Evolutionary conservation across 2,329 filamentous ascomycete genomes (phyloP), one percentile per base, ranked within the genome.

Genomic region (Penicillium sp.): DNA sequence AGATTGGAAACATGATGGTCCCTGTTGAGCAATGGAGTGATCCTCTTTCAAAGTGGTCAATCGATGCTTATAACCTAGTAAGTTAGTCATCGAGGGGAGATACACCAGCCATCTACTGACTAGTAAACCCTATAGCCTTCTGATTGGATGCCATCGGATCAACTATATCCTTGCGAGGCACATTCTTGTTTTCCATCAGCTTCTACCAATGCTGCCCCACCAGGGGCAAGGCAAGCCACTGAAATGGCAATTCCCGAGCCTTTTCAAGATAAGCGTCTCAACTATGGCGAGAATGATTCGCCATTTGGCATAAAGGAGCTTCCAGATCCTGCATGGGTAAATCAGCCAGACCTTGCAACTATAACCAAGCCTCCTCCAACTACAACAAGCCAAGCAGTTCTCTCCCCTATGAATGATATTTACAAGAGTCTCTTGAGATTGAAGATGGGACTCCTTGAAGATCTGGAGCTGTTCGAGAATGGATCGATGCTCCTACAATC

Each of bases 381-480:
- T 0, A 41, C n/a, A 13, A 44, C 21, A 23, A 6, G 6, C 15
- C 35, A 36, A 5, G 19, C 12, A 21, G 6, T 1, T 3, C 17
- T n/a, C 1, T 9, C 8, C 15, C 36, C 55, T 17, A 15, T 9
- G 2, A 21, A 54, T 4, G 25, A 31, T 12, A 12, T 53, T 15
- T 48, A 47, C 2, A 66, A 56, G 38, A 51, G 33, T n/a, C 43
- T 66, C 1, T 29, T 65, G 4, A 48, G 53, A 29, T 23, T 67
- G 4, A 58, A 59, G 2, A 15, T 62, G 12, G 63, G 57, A 4
- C 36, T 67, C 33, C 48, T 62, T 10, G 57, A 65, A 0, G 60
- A 66, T 35, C 39, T 67, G 5, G 58, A 65, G 10, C 13, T 56
- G 6, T 33, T 67, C 3, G 58, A 66, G 6, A 12, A 44, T 1